Base-by-base conservation (phyloP, 2,329 filamentous ascomycete genomes). In the Epichloe scottii region DNA sequence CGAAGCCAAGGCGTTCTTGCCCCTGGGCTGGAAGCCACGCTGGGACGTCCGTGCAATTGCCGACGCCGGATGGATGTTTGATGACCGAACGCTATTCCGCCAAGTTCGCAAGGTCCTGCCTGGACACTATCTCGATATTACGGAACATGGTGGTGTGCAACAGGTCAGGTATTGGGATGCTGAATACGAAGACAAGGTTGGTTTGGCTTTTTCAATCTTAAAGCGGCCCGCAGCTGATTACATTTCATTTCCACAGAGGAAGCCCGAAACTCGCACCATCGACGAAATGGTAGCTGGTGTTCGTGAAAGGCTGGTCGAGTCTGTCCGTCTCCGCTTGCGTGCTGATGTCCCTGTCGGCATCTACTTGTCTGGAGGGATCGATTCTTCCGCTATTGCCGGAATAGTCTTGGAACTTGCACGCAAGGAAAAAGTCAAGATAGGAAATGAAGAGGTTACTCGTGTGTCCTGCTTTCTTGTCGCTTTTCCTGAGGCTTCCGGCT, bases 1-100 rank as follows among this genome's bases (percentile, higher is more conserved):
- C 0, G 77, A 81, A 58, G 70, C 71, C 52, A 81, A 81, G 57
- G 75, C 72, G 0, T 76, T 79, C 57, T 55, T 73, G 44, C 62
- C 74, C 1, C 57, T 77, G 50, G 73, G 75, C 0, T 75, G 75
- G 75, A 58, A 69, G 56, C 70, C 75, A 0, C 67, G 75, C 54
- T 81, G 77, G 77, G 70, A 77, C 57, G 69, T 79, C 15, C 60
- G 64, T 8, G 68, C 67, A 48, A 59, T 80, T 11, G 58, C 65
- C 14, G 69, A 71, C 35, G 64, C 61, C 10, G 68, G 67, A 5
- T 76, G 71, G 70, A 60, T 66, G 43, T 63, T 66, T 53, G 74
- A 72, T 34, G 61, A 68, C 19, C 54, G 70, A 21, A 79, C 76
- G 1, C 57, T 75, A 4, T 80, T 80, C 57, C 68, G 73, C 47